These are phyloP conservation scores for Trichoderma asperelloides DNA, from an alignment of 495 filamentous ascomycete genomes.

Conservation along the genomic window DNA sequence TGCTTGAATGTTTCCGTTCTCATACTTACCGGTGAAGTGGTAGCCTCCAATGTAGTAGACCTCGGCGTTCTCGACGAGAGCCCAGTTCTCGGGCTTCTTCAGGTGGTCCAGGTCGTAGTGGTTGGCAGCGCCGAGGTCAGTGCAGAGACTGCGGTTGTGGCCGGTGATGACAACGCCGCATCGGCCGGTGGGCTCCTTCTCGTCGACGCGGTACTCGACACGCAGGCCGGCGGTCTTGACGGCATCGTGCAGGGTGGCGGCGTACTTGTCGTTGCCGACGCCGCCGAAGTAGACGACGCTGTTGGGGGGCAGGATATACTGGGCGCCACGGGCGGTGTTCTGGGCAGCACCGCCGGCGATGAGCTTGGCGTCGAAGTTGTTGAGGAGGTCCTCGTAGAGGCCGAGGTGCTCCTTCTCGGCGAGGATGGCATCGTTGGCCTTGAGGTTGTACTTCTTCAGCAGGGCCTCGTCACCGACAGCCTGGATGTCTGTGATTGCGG, in stretches of 20 bases:
- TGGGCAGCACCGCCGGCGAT: slow-evolving; percentile 96
- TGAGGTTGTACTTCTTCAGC: slow-evolving; percentile 84
- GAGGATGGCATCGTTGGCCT: slow-evolving; percentile 94
- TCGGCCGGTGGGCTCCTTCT: slow-evolving; percentile 72
- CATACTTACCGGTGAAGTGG: slow-evolving; percentile 40
- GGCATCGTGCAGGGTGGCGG: slow-evolving; percentile 71
- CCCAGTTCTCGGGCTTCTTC: slow-evolving; percentile 84
- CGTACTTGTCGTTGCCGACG: slow-evolving; percentile 85
- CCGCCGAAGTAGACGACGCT: slow-evolving; percentile 89
- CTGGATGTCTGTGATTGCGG: slow-evolving; percentile 66
- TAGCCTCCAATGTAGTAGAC: slow-evolving; percentile 91
- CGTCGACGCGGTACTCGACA: slow-evolving; percentile 87
- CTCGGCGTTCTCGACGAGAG: slow-evolving; percentile 75
- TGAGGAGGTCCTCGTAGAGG: slow-evolving; percentile 86
- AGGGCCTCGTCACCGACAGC: slow-evolving; percentile 69
- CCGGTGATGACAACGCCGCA: slow-evolving; percentile 97
- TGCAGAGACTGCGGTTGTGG: slow-evolving; percentile 86
- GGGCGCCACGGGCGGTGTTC: slow-evolving; percentile 93
- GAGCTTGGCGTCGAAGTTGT: slow-evolving; percentile 79
- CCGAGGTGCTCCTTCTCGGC: slow-evolving; percentile 81
- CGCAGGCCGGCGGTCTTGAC: slow-evolving; percentile 71
- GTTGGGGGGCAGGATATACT: slow-evolving; percentile 86
- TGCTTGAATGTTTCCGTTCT: neutral
- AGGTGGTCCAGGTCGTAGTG: slow-evolving; percentile 93
- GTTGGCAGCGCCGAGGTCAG: slow-evolving; percentile 92